Evolutionary conservation across 495 filamentous ascomycete species (phyloP).

Genomic region (Xylaria palmicola): DNA sequence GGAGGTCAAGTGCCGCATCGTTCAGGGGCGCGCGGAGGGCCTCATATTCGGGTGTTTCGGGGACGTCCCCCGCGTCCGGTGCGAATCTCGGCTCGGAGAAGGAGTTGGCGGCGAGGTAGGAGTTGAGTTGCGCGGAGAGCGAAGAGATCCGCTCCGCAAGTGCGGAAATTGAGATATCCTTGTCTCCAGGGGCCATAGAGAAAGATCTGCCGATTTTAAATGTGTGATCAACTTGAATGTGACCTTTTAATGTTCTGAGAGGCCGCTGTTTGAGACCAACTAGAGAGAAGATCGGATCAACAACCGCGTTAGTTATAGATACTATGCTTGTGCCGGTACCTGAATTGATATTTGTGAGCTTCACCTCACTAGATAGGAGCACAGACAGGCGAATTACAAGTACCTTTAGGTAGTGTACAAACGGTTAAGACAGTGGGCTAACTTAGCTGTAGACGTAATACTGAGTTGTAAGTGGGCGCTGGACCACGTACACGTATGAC

Average conservation of each 20-base stretch:
- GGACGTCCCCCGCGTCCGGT: background rate
- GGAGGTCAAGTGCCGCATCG: conserved; percentile 21
- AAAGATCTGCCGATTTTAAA: background rate
- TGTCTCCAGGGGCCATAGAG: background rate
- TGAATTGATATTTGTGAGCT: too few relatives aligned
- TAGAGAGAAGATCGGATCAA: background rate
- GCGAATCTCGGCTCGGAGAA: background rate
- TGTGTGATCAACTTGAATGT: background rate
- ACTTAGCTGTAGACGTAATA: conserved; percentile 3
- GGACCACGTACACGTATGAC: too few relatives aligned
- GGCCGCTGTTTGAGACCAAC: too few relatives aligned
- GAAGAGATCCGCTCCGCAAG: conserved; percentile 1
- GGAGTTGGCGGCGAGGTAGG: background rate
- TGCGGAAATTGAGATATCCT: background rate
- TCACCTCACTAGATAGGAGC: too few relatives aligned
- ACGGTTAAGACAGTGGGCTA: background rate
- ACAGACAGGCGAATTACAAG: too few relatives aligned
- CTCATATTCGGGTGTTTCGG: conserved; percentile 8
- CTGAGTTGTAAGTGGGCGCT: background rate
- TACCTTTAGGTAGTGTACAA: background rate
- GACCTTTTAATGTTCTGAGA: background rate
- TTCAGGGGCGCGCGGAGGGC: conserved; percentile 1
- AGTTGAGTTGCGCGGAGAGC: background rate
- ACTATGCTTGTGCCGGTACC: too few relatives aligned
- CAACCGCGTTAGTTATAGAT: background rate